Conservation (phyloP, 495 filamentous ascomycete species). For the Podospora comata region DNA sequence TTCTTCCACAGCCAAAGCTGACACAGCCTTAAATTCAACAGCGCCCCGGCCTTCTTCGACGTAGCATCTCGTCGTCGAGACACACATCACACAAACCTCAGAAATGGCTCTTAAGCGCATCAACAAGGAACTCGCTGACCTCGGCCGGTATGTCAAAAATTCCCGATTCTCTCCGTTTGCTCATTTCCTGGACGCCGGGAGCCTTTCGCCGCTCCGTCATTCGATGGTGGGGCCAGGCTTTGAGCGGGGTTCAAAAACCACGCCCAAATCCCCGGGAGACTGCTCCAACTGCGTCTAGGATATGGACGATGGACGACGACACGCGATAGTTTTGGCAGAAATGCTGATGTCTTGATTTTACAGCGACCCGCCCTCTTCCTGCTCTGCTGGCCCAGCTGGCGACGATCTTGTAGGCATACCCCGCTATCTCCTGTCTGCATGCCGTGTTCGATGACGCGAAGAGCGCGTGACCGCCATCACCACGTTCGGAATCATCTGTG, state of each 20-base stretch:
- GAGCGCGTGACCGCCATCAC: slow-evolving; percentile 1
- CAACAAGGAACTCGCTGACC: slow-evolving; percentile 99
- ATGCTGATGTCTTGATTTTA: slow-evolving; percentile 41
- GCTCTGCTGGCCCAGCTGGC: slow-evolving; percentile 92
- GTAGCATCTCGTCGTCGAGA: slow-evolving; percentile 11
- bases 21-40: slow-evolving; percentile 31
- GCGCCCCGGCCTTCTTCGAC: slow-evolving; percentile 17
- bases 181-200: slow-evolving; percentile 4
- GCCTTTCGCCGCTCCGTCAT: slow-evolving; percentile 23
- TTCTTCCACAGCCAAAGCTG: slow-evolving; percentile 31
- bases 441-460: slow-evolving; percentile 11
- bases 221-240: slow-evolving; percentile 27
- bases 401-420: slow-evolving; percentile 85
- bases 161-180: slow-evolving; percentile 17
- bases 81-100: slow-evolving; percentile 36
- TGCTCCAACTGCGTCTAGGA: slow-evolving; percentile 1
- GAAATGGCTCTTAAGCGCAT: slow-evolving; percentile 98
- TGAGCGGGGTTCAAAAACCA: slow-evolving; percentile 23
- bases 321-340: slow-evolving; percentile 7
- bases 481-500: background rate
- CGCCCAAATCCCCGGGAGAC: background rate
- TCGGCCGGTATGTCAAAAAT: slow-evolving; percentile 77
- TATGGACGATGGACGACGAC: too few species aligned
- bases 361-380: slow-evolving; percentile 97
- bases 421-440: slow-evolving; percentile 19